Conservation (phyloP, 176 grass and related monocot species). For the Aegilops bicornis region DNA sequence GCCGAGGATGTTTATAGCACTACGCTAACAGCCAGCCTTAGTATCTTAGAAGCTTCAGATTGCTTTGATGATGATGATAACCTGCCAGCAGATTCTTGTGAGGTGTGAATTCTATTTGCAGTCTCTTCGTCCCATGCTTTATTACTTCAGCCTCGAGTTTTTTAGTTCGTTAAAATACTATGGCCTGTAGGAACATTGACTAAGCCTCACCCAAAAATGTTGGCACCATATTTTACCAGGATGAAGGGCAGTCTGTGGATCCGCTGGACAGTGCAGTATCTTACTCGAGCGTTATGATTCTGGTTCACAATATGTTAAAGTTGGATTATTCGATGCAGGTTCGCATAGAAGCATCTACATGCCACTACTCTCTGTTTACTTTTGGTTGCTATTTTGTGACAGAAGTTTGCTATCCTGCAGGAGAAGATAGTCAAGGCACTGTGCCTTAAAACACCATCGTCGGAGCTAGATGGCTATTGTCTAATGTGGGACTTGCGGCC, state of each 20-base stretch:
- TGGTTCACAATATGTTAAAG: slow-evolving; percentile 52
- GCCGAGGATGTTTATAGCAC: slow-evolving; percentile 33
- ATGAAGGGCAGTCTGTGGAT: slow-evolving; percentile 34
- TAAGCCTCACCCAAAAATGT: background rate
- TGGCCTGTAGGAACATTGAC: background rate
- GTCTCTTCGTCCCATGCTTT: background rate
- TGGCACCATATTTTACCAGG: slow-evolving; percentile 14
- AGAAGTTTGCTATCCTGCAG: slow-evolving; percentile 33
- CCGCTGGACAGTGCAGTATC: slow-evolving; percentile 28
- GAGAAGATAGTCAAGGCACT: slow-evolving; percentile 57
- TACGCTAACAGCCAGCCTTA: slow-evolving; percentile 26
- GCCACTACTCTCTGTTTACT: background rate
- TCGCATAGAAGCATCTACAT: background rate
- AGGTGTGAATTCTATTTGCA: slow-evolving; percentile 12
- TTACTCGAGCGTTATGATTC: slow-evolving; percentile 21
- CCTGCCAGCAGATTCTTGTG: background rate
- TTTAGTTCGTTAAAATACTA: background rate
- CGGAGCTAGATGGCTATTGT: slow-evolving; percentile 60
- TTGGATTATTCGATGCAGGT: slow-evolving; percentile 63
- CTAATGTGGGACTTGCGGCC: slow-evolving; percentile 77
- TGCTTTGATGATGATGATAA: background rate
- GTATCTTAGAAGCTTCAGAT: slow-evolving; percentile 5
- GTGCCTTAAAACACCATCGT: slow-evolving; percentile 40
- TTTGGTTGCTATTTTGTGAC: background rate
- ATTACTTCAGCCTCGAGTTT: background rate